Evolutionary conservation across 768 basidiomycete genomes (phyloP), one percentile per base, ranked within the genome.

Genomic region (Tulasnella sp.): DNA sequence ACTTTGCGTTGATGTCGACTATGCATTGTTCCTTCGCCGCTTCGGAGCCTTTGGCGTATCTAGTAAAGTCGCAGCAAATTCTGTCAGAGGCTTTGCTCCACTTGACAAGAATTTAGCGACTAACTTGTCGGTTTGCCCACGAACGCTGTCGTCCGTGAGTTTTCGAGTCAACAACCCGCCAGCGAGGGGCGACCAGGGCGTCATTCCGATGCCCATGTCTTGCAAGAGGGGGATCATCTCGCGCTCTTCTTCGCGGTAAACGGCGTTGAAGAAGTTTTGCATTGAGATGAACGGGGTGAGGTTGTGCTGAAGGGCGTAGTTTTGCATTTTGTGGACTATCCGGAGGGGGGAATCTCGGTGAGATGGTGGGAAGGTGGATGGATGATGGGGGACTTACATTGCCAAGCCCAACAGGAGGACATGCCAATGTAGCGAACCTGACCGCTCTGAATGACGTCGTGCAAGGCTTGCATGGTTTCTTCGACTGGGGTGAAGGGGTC

Each of bases 391-490:
- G 22, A 52, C 72, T 1, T 41, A 74, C 74, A 76, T 35, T 76
- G 75, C 40, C 79, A 81, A 6, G 82, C 81, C 74, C 76, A 80
- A 71, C 81, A 81, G 34, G 69, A 71, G 5, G 47, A 62, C 69
- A 71, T 71, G 41, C 83, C 83, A 34, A 84, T 83, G 75, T 83
- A 85, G 22, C 83, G 80, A 40, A 82, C 84, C 42, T 83, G 81
- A 2, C 85, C 85, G 8, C 81, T 81, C 73, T 84, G 79, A 16
- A 69, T 39, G 11, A 69, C 67, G n/a, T 19, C 67, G 41, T 80
- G 59, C 11, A 85, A 79, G 29, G 85, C 83, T 78, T 83, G 80
- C 83, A 85, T 85, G 76, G 80, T 81, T 75, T 82, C 82, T 68
- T 81, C 81, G 63, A 83, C 79, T 3, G 84, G 52, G 4, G 52